Evolutionary conservation across 1,139 yeast genomes (phyloP), one percentile per base, ranked within the genome.

Genomic region (Hyphopichia wangnamkhiaoensis): DNA sequence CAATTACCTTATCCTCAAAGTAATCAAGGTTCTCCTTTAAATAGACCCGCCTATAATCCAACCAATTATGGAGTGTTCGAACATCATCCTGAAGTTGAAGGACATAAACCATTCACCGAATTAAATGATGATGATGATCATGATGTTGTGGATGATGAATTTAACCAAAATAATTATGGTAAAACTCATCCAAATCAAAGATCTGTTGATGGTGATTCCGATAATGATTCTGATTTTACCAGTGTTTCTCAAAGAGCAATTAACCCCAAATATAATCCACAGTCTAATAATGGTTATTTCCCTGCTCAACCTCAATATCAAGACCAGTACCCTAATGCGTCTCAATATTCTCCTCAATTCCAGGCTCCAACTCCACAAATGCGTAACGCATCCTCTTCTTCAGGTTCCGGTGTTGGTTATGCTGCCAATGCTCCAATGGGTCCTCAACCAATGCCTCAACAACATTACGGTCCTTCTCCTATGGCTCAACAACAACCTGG

Each of bases 161-260:
- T 31, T 6, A 21, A 24, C 10, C 33, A 34, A 18, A 45, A 41
- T 34, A 42, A 47, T 36, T n/a, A n/a, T n/a, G n/a, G n/a, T n/a
- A n/a, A n/a, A n/a, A 12, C 3, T n/a, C 27, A 15, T 13, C 39
- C 26, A 23, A 26, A 21, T 12, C 52, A 45, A 28, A 47, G 46
- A 25, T 50, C 59, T 1, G 54, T 46, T 12, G 55, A 46, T 20
- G 31, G 45, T 33, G 66, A 65, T 21, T 64, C 68, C 2, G 74
- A 68, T 46, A 63, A 63, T 16, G 75, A 66, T 21, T 85, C 94
- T 0, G 84, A 83, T 52, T 84, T 84, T 56, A 87, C 95, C 0
- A 82, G 90, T 38, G 87, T 86, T 4, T 83, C 93, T 9, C 94
- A 86, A 61, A 67, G 94, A 53, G 89, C 82, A 6, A 71, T 80